Percentiles rank a stretch among this genome's conserved stretches.
Evolutionary conservation across 2,329 filamentous ascomycete genomes (phyloP).

Genomic region (Teratosphaeria epicoccoides): DNA sequence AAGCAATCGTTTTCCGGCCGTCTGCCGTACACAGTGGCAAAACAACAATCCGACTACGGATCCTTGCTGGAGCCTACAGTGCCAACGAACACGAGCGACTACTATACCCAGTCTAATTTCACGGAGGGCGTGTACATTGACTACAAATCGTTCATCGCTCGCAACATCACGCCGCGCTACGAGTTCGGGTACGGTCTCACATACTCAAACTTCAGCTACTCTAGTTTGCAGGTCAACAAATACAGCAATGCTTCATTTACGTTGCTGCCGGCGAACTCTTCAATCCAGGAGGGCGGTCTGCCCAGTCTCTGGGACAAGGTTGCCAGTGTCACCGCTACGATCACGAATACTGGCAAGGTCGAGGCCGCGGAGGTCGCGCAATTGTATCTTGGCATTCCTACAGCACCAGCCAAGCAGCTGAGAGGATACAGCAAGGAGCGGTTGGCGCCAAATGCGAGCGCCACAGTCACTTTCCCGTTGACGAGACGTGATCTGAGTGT

Average conservation of each 20-base stretch:
- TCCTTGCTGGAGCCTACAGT: conserved; percentile 45
- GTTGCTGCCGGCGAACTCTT: conserved; percentile 8
- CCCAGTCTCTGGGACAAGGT: conserved; percentile 52
- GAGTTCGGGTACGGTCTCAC: conserved; percentile 74
- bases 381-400: conserved; percentile 67
- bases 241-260: conserved; percentile 41
- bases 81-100: conserved; percentile 51
- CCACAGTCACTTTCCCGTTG: conserved; percentile 56
- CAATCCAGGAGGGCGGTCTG: conserved; percentile 30
- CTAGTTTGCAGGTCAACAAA: conserved; percentile 64
- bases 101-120: conserved; percentile 60
- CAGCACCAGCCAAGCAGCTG: conserved; percentile 55
- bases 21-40: conserved; percentile 60
- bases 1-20: conserved; percentile 65
- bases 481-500: conserved; percentile 75
- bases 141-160: conserved; percentile 63
- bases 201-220: conserved; percentile 70
- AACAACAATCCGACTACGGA: conserved; percentile 56
- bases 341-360: conserved; percentile 59
- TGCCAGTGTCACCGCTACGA: conserved; percentile 53
- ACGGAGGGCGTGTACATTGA: conserved; percentile 73
- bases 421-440: conserved; percentile 70
- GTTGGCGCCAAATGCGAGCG: conserved; percentile 56
- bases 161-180: conserved; percentile 57
- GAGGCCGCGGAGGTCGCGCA: conserved; percentile 63